These are phyloP conservation scores for Adansonia digitata DNA, from an alignment of 345 rosid genomes.

Conservation along the genomic window DNA sequence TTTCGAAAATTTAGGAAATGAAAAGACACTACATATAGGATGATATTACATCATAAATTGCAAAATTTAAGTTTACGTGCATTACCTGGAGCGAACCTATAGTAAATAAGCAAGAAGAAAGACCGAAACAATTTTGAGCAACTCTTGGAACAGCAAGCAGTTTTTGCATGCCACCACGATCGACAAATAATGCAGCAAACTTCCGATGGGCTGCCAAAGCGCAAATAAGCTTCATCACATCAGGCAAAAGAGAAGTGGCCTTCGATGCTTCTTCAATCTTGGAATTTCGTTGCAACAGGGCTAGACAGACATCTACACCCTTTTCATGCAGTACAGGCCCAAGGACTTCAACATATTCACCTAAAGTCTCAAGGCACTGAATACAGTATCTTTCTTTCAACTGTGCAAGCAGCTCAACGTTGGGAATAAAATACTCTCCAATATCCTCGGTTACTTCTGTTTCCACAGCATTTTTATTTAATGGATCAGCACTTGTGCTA, in stretches of 20 bases:
- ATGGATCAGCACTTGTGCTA: slow-evolving; percentile 32
- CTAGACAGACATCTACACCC: slow-evolving; percentile 95
- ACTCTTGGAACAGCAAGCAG: slow-evolving; percentile 82
- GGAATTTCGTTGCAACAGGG: slow-evolving; percentile 61
- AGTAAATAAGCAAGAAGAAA: slow-evolving; percentile 88
- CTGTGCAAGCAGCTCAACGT: slow-evolving; percentile 62
- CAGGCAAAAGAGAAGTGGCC: slow-evolving; percentile 56
- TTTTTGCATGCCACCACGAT: slow-evolving; percentile 91
- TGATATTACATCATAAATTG: neutral
- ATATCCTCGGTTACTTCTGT: slow-evolving; percentile 39
- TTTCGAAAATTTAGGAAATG: neutral
- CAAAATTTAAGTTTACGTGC: neutral
- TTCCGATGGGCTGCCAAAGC: slow-evolving; percentile 97
- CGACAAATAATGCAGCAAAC: slow-evolving; percentile 97
- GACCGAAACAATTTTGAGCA: slow-evolving; percentile 69
- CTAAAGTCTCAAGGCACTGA: slow-evolving; percentile 85
- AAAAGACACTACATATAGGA: neutral
- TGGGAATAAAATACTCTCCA: slow-evolving; percentile 68
- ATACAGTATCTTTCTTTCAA: slow-evolving; percentile 88
- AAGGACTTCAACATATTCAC: slow-evolving; percentile 96
- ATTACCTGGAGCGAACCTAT: slow-evolving; percentile 93
- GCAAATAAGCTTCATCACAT: slow-evolving; percentile 96
- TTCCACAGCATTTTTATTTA: slow-evolving; percentile 30
- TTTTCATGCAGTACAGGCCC: slow-evolving; percentile 96
- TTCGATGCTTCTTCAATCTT: slow-evolving; percentile 42